These are phyloP conservation scores for Diversispora eburnea DNA, from an alignment of 192 early-diverging fungal species.

Conservation along the genomic window DNA sequence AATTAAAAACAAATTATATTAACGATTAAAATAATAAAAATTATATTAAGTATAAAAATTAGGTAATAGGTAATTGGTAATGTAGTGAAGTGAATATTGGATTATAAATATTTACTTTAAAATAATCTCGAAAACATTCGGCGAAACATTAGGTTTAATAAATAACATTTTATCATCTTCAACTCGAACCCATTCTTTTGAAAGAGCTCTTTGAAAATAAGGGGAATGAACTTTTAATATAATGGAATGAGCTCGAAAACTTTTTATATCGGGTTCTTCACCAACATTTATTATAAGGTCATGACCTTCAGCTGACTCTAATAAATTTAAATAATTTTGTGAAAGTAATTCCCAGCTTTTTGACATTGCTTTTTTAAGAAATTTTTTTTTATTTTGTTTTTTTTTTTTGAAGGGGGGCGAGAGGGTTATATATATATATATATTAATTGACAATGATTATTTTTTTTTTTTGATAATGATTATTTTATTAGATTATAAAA, in stretches of 20 bases:
- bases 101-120: not conserved
- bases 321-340: conserved; percentile 4
- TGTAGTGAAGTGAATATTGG: not conserved
- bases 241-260: conserved; percentile 1
- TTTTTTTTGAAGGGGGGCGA: not conserved
- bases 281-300: conserved; percentile 12
- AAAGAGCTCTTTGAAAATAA: conserved; percentile 5
- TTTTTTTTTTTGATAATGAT: too few relatives aligned
- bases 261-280: not conserved
- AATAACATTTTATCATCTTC: conserved; percentile 12
- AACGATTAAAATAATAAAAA: not conserved
- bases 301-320: not conserved
- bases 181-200: not conserved
- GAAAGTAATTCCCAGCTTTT: not conserved
- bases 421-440: too few relatives aligned
- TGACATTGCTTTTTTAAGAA: not conserved
- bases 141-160: conserved; percentile 2
- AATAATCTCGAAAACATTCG: not conserved
- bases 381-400: not conserved
- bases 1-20: not conserved
- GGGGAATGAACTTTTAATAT: conserved; percentile 11
- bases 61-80: not conserved
- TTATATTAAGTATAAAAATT: not conserved
- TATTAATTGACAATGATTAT: too few relatives aligned
- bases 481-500: too few relatives aligned